Evolutionary conservation across 2,329 filamentous ascomycete species (phyloP).

Genomic region (Hirsutella rhossiliensis): DNA sequence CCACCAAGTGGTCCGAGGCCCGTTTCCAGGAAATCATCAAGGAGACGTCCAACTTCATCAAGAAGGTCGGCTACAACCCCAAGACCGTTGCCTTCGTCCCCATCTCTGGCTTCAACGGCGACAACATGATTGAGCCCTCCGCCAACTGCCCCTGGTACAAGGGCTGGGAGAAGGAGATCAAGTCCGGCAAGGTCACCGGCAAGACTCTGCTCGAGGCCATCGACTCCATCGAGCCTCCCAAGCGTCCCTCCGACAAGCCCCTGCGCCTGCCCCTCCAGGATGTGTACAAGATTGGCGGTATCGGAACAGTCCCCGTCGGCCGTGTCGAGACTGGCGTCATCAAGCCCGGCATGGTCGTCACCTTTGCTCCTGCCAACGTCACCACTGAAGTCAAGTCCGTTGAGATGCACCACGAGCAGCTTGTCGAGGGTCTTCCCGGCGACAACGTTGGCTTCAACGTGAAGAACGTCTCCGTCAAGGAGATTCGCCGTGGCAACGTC

Average conservation of each 20-base stretch:
- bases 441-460: constrained; percentile 99
- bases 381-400: constrained; percentile 99
- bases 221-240: constrained; percentile 84
- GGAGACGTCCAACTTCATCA: constrained; percentile 99
- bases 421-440: constrained; percentile 85
- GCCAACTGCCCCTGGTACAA: constrained; percentile 99
- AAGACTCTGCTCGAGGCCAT: constrained; percentile 99
- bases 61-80: constrained; percentile 99
- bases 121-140: constrained; percentile 95
- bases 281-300: constrained; percentile 99
- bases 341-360: constrained; percentile 87
- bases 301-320: constrained; percentile 98
- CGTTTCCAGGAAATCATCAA: constrained; percentile 99
- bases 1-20: constrained; percentile 91
- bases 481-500: constrained; percentile 99
- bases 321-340: constrained; percentile 99
- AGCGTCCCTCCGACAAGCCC: constrained; percentile 95
- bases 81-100: constrained; percentile 97
- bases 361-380: constrained; percentile 96
- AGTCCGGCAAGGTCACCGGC: constrained; percentile 76
- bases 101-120: constrained; percentile 99
- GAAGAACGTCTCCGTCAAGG: constrained; percentile 99
- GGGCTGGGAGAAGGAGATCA: constrained; percentile 96
- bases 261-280: constrained; percentile 99
- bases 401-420: constrained; percentile 99